Percentiles rank a stretch among this genome's conserved stretches.
Evolutionary conservation across 2,329 filamentous ascomycete genomes (phyloP).

Genomic region (Seiridium unicorne): DNA sequence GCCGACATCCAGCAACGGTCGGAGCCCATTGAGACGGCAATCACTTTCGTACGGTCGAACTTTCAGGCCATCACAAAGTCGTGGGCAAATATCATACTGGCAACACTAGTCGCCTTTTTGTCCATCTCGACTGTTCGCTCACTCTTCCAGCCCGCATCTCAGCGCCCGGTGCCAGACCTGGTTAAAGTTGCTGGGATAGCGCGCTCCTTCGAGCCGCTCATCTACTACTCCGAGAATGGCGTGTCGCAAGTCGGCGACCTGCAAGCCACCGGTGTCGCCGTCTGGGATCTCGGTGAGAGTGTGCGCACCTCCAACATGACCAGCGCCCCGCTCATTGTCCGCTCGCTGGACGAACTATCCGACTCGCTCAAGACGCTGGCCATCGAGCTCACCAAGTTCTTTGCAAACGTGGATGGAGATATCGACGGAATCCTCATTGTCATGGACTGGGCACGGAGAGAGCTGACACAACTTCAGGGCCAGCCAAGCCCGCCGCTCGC

Average conservation of each 20-base stretch:
- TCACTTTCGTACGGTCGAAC: conserved; percentile 61
- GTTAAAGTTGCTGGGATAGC: conserved; percentile 89
- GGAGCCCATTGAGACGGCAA: conserved; percentile 75
- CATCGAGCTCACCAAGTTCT: conserved; percentile 85
- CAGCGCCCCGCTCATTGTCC: conserved; percentile 80
- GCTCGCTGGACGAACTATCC: conserved; percentile 80
- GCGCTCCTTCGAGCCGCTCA: conserved; percentile 88
- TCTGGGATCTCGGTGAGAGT: conserved; percentile 92
- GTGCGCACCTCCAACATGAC: conserved; percentile 89
- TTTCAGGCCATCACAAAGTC: conserved; percentile 65
- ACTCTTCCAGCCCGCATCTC: conserved; percentile 66
- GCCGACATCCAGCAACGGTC: conserved; percentile 86
- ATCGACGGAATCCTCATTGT: conserved; percentile 89
- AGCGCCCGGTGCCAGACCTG: conserved; percentile 74
- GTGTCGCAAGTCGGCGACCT: conserved; percentile 82
- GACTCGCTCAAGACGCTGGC: conserved; percentile 83
- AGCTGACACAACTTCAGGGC: conserved; percentile 69
- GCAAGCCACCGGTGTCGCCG: conserved; percentile 87
- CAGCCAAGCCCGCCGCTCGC: conserved; percentile 63
- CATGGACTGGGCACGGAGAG: conserved; percentile 93
- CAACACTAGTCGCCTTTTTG: conserved; percentile 60
- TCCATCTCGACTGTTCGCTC: conserved; percentile 64
- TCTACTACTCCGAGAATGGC: conserved; percentile 91
- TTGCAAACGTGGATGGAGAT: conserved; percentile 89
- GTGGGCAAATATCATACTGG: conserved; percentile 64